Evolutionary conservation across 257 asterid genomes (phyloP), one percentile per base, ranked within the genome.

Genomic region (Knoxia roxburghii): DNA sequence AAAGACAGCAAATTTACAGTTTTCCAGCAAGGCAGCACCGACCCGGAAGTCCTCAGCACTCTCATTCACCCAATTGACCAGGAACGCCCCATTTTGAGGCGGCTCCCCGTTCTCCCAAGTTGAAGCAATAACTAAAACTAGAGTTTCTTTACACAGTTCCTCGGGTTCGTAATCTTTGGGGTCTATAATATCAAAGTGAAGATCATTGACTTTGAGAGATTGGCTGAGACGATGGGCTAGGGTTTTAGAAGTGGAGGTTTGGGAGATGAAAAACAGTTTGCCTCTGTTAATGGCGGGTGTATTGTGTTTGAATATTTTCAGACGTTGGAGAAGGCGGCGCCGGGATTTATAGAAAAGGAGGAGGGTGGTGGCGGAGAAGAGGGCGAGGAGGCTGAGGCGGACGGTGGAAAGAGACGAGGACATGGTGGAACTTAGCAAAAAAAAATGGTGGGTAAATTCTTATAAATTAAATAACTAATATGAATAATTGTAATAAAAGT

Each of bases 11-110:
- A 72, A 93, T 43, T 72, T 84, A 63, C 96, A 86, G 24, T 75
- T 79, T 30, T 77, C 85, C 68, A 93, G 78, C 68, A 85, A 79
- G 29, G 86, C 88, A 6, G 90, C 81, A 21, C 99, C 99, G 61
- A 90, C 99, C 70, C 99, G 86, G 57, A 93, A 93, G 74, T 93
- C 99, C 43, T 88, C 95, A 40, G 89, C 95, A 58, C 99, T 90
- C 82, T 93, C 99, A 18, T 73, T 75, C 32, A 93, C 74, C 97
- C 99, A 93, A 79, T 93, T 81, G 14, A 85, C 90, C 76, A 93
- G 68, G 79, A 93, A 93, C 12, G 82, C 78, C 40, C 95, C 99
- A 43, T 88, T 85, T 40, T 49, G 27, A 55, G 97, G 95, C 1
- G 99, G 68, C 46, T 58, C 88, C 12, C 99, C 99, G 13, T 86